Evolutionary conservation across 495 filamentous ascomycete genomes (phyloP), one percentile per base, ranked within the genome.

Genomic region (Penicillium canariense): DNA sequence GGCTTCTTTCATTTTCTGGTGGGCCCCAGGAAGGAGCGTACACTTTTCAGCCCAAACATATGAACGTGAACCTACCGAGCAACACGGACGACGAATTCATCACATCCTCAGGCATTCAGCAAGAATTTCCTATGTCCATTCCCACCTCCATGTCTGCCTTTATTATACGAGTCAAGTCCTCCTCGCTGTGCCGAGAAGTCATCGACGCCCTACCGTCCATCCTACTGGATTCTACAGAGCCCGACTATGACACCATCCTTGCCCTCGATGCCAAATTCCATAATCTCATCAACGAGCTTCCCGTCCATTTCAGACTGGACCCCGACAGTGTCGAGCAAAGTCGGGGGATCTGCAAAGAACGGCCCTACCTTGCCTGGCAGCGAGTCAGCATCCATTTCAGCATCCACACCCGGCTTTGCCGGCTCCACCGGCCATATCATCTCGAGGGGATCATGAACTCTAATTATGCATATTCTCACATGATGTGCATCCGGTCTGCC

Each of bases 71-170:
- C 17, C 50, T 59, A 15, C 64, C 67, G 3, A 62, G 50, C 46
- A 68, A 71, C 35, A 59, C 56, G 27, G 66, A 71, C 25, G 66
- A 71, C 42, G 63, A 68, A 31, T 39, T 47, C 18, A 56, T 71
- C 22, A 55, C 63, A 1, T 12, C 49, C 3, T 43, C 35, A 2
- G 56, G 48, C 1, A 28, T 55, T 26, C 52, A 59, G 5, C 40
- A 53, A 12, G 30, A 39, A 2, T 42, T 52, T 20, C 62, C 68
- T 0, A 20, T 59, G 5, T 56, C 58, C 1, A 42, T 56, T 4
- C 60, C 66, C 1, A 68, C 68, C 2, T 50, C 45, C 8, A 61
- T 69, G 56, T 62, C 60, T 7, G 60, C 39, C n/a, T 64, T 67
- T 30, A 23, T 66, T 14, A 50, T 58, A 22, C 60, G 68, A 27